Evolutionary conservation across 139 green algal genomes (phyloP).

Genomic region (Chlorella sp.): DNA sequence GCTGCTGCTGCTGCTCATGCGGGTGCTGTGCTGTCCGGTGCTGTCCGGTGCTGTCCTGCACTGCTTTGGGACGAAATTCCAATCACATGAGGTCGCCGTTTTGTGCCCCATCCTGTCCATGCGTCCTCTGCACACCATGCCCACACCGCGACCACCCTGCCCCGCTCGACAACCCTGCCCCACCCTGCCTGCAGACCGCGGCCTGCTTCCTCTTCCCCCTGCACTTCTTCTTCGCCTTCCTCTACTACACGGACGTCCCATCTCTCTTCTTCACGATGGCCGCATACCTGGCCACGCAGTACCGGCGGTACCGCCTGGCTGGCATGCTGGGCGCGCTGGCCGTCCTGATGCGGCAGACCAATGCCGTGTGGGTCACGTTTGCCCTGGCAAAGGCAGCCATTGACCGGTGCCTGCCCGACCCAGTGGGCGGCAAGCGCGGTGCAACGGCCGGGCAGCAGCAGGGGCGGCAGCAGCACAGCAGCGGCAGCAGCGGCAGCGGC

Average conservation of each 20-base stretch:
- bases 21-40: too few relatives aligned
- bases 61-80: too few relatives aligned
- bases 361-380: conserved; percentile 91
- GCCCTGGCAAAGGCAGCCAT: conserved; percentile 35
- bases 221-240: conserved; percentile 90
- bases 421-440: background rate
- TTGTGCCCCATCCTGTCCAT: too few relatives aligned
- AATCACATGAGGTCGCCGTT: too few relatives aligned
- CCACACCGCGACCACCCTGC: too few relatives aligned
- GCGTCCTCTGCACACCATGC: too few relatives aligned
- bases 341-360: conserved; percentile 89
- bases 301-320: conserved; percentile 4
- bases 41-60: too few relatives aligned
- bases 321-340: conserved; percentile 58
- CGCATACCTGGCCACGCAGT: conserved; percentile 46
- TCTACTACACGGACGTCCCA: conserved; percentile 95
- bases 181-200: background rate
- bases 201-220: conserved; percentile 64
- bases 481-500: background rate
- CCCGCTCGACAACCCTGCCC: too few relatives aligned
- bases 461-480: background rate
- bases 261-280: conserved; percentile 73
- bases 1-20: conserved; percentile 38
- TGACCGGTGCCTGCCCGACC: background rate
- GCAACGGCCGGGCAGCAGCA: background rate